These are phyloP conservation scores for Dipteronia dyeriana DNA, from an alignment of 345 rosid genomes.

Conservation along the genomic window DNA sequence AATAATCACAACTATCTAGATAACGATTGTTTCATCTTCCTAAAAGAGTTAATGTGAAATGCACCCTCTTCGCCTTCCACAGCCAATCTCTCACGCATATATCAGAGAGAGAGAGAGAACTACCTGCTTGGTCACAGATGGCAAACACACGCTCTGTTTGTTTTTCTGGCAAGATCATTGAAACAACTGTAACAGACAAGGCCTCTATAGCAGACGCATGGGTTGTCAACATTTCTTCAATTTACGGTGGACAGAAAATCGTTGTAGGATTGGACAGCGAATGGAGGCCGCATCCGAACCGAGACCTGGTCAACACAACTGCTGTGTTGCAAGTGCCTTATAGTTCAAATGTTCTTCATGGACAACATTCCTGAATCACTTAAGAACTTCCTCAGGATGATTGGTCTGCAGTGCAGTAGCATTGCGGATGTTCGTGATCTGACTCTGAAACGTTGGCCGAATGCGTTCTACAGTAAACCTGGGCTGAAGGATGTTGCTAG, in stretches of 20 bases:
- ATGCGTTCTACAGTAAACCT: slow-evolving; percentile 11
- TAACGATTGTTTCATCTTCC: slow-evolving; percentile 5
- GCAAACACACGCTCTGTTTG: background rate
- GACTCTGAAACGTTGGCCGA: slow-evolving; percentile 20
- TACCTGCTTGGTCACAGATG: background rate
- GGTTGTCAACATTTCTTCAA: slow-evolving; percentile 17
- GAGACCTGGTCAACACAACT: slow-evolving; percentile 15
- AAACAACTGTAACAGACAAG: slow-evolving; percentile 25
- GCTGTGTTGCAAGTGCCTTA: slow-evolving; percentile 40
- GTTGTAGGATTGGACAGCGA: slow-evolving; percentile 43
- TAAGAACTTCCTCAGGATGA: slow-evolving; percentile 19
- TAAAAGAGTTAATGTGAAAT: background rate
- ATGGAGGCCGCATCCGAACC: slow-evolving; percentile 33
- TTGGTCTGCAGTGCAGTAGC: slow-evolving; percentile 17
- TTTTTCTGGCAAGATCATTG: slow-evolving; percentile 25
- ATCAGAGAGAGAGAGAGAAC: background rate
- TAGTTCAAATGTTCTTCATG: slow-evolving; percentile 34
- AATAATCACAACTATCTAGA: background rate
- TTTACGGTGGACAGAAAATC: background rate
- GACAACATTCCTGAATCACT: slow-evolving; percentile 28
- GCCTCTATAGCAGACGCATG: slow-evolving; percentile 23
- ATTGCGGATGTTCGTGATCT: slow-evolving; percentile 26
- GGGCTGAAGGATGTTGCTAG: slow-evolving; percentile 33
- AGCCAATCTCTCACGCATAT: background rate
- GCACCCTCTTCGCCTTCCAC: background rate